Conservation (phyloP, 2,329 filamentous ascomycete species). For the Nannizziopsis barbatae region DNA sequence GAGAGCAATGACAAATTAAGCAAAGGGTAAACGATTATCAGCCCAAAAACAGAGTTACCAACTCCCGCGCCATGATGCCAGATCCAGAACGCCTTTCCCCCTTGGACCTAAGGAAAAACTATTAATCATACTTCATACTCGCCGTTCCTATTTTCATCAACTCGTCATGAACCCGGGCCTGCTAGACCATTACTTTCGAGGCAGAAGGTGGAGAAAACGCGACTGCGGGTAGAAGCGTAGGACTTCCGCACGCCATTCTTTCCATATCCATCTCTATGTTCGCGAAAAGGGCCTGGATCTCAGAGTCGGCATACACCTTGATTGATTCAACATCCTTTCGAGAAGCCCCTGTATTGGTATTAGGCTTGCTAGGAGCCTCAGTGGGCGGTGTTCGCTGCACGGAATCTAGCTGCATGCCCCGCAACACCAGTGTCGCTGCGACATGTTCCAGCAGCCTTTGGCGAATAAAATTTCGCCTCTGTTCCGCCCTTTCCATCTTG, state of each 20-base stretch:
- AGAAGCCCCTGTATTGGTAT: neutral
- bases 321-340: conserved; percentile 51
- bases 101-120: too few species aligned
- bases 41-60: too few species aligned
- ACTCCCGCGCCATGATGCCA: too few species aligned
- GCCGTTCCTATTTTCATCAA: neutral
- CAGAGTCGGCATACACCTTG: conserved; percentile 55
- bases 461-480: conserved; percentile 60
- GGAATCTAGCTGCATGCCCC: conserved; percentile 46
- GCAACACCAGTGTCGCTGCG: conserved; percentile 54
- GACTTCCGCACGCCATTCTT: conserved; percentile 22
- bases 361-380: neutral
- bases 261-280: conserved; percentile 55
- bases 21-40: too few species aligned
- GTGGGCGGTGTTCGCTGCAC: conserved; percentile 25
- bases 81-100: too few species aligned
- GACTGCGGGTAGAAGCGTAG: conserved; percentile 16
- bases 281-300: conserved; percentile 54
- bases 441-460: conserved; percentile 76
- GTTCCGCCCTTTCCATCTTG: conserved; percentile 72
- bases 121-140: neutral
- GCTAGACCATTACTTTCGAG: neutral
- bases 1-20: too few species aligned
- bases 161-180: neutral
- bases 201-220: conserved; percentile 3